These are phyloP conservation scores for Adiantum capillusveneris DNA, from an alignment of 75 land plant species.

Conservation along the genomic window DNA sequence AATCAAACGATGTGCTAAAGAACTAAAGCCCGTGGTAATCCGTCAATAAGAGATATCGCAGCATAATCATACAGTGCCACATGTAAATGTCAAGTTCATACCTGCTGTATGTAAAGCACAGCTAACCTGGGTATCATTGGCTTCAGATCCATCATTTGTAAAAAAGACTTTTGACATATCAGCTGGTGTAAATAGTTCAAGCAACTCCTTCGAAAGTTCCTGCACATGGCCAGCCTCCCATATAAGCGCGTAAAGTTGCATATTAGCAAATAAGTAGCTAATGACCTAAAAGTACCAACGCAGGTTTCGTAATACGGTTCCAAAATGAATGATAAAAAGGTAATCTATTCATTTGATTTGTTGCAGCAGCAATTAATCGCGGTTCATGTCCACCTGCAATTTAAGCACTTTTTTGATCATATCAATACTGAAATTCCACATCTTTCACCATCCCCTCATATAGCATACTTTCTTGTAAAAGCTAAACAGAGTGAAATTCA, in stretches of 20 bases:
- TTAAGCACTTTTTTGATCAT: not conserved
- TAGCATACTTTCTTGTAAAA: too few species aligned
- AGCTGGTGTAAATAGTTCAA: constrained; percentile 64
- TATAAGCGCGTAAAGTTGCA: not conserved
- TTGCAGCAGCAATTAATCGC: constrained; percentile 87
- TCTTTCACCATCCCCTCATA: too few species aligned
- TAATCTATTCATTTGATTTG: constrained; percentile 60
- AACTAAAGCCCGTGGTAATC: too few species aligned
- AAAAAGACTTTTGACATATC: constrained; percentile 91
- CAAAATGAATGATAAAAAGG: constrained; percentile 99
- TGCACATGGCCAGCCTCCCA: constrained; percentile 13
- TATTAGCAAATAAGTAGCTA: not conserved
- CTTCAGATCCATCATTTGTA: constrained; percentile 92
- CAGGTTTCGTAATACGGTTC: constrained; percentile 89
- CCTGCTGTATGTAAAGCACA: not conserved
- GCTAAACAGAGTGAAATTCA: too few species aligned
- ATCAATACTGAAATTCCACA: not conserved
- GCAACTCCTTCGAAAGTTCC: constrained; percentile 86
- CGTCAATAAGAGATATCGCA: too few species aligned
- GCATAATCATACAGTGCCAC: too few species aligned
- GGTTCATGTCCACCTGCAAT: constrained; percentile 83
- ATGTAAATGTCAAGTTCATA: too few species aligned
- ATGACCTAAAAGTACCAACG: constrained; percentile 47
- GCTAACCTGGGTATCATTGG: constrained; percentile 92
- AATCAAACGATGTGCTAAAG: too few species aligned